Evolutionary conservation across 1,284 basidiomycete species (phyloP).

Genomic region (Ustilago cynodontis): DNA sequence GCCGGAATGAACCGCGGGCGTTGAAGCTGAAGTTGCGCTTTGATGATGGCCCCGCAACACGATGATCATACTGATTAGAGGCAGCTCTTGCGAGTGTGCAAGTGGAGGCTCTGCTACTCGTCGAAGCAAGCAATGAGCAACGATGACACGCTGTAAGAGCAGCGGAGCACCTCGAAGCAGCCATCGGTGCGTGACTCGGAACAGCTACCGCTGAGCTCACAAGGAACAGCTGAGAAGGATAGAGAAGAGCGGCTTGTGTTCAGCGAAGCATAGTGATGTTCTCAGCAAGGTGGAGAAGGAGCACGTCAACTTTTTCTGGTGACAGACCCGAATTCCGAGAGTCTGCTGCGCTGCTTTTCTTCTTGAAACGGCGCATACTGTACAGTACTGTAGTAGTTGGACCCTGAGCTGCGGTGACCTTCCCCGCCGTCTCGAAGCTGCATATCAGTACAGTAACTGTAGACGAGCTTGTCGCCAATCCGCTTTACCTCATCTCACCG

Average conservation of each 20-base stretch:
- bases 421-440: too few relatives aligned
- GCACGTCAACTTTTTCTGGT: neutral
- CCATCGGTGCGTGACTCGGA: neutral
- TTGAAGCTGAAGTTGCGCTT: neutral
- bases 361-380: too few relatives aligned
- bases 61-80: neutral
- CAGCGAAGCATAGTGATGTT: neutral
- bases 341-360: too few relatives aligned
- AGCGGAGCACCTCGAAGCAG: slow-evolving; percentile 10
- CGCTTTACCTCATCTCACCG: neutral
- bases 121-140: slow-evolving; percentile 6
- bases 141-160: slow-evolving; percentile 17
- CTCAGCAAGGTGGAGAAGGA: neutral
- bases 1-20: neutral
- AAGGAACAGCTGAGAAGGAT: neutral
- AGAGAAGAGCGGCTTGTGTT: neutral
- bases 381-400: too few relatives aligned
- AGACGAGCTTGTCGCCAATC: too few relatives aligned
- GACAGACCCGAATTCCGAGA: slow-evolving; percentile 4
- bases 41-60: neutral
- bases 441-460: too few relatives aligned
- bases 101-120: slow-evolving; percentile 9
- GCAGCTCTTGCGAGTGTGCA: neutral
- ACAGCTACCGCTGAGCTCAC: neutral
- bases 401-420: neutral